These are phyloP conservation scores for Macrophomina pseudophaseolina DNA, from an alignment of 2,329 filamentous ascomycete genomes.

Conservation along the genomic window DNA sequence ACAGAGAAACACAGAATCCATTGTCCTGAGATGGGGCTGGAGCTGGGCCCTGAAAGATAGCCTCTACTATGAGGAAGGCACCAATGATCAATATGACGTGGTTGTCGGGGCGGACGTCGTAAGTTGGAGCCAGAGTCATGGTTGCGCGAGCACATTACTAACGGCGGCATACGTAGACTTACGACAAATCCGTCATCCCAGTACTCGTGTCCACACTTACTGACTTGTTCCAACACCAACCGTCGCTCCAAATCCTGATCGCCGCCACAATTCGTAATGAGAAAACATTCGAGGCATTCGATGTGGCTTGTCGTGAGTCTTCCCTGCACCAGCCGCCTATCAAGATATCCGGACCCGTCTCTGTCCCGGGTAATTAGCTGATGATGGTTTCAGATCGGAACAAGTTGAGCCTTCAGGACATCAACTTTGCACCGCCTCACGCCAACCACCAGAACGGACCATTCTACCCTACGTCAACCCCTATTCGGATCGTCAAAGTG, in stretches of 20 bases:
- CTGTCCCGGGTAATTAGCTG: slow-evolving; percentile 16
- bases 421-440: slow-evolving; percentile 39
- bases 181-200: slow-evolving; percentile 69
- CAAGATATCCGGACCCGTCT: neutral
- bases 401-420: slow-evolving; percentile 40
- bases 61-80: slow-evolving; percentile 34
- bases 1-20: slow-evolving; percentile 42
- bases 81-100: slow-evolving; percentile 59
- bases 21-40: slow-evolving; percentile 69
- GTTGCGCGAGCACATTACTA: slow-evolving; percentile 19
- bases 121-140: slow-evolving; percentile 34
- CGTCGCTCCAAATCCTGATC: slow-evolving; percentile 65
- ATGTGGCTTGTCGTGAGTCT: slow-evolving; percentile 60
- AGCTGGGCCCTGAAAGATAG: slow-evolving; percentile 46
- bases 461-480: slow-evolving; percentile 66
- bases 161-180: slow-evolving; percentile 57
- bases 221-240: slow-evolving; percentile 64
- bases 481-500: slow-evolving; percentile 57
- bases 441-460: slow-evolving; percentile 61
- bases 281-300: slow-evolving; percentile 70
- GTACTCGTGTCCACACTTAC: slow-evolving; percentile 68
- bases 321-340: slow-evolving; percentile 23
- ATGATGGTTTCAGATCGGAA: slow-evolving; percentile 44
- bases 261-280: slow-evolving; percentile 73
- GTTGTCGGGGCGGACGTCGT: slow-evolving; percentile 76